These are phyloP conservation scores for Ganoderma lucidum DNA, from an alignment of 1,284 basidiomycete genomes.

Conservation along the genomic window DNA sequence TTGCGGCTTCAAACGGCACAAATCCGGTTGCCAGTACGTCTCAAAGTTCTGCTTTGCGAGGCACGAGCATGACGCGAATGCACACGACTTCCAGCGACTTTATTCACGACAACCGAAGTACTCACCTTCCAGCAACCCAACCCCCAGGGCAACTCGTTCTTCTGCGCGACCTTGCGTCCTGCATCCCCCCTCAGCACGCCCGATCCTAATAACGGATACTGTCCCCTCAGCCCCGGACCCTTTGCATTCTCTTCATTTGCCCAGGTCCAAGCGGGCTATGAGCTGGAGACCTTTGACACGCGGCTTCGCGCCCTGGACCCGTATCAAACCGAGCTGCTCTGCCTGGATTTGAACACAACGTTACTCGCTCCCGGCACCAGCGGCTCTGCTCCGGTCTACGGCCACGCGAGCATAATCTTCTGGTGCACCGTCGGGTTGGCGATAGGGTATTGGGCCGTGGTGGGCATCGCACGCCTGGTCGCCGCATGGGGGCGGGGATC, in stretches of 20 bases:
- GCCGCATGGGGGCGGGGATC: constrained; percentile 85
- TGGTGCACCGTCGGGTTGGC: constrained; percentile 85
- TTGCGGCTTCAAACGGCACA: constrained; percentile 65
- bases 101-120: constrained; percentile 84
- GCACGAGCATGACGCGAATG: neutral
- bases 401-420: constrained; percentile 80
- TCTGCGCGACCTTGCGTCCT: constrained; percentile 81
- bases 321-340: constrained; percentile 79
- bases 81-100: constrained; percentile 64
- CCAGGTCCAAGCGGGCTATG: constrained; percentile 74
- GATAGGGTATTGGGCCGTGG: constrained; percentile 83
- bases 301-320: constrained; percentile 90
- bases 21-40: constrained; percentile 64
- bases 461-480: constrained; percentile 80
- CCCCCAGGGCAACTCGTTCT: constrained; percentile 73
- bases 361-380: constrained; percentile 68
- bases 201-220: constrained; percentile 57
- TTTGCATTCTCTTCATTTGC: constrained; percentile 86
- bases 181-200: constrained; percentile 68
- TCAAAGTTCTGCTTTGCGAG: constrained; percentile 12
- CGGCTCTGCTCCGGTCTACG: constrained; percentile 59
- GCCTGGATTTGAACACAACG: constrained; percentile 82
- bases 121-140: constrained; percentile 80
- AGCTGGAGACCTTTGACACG: constrained; percentile 86
- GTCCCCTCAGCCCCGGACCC: constrained; percentile 77